phyloP scores from a whole-genome alignment of 1,284 basidiomycete genomes.

The Trichosporon ovoides region DNA sequence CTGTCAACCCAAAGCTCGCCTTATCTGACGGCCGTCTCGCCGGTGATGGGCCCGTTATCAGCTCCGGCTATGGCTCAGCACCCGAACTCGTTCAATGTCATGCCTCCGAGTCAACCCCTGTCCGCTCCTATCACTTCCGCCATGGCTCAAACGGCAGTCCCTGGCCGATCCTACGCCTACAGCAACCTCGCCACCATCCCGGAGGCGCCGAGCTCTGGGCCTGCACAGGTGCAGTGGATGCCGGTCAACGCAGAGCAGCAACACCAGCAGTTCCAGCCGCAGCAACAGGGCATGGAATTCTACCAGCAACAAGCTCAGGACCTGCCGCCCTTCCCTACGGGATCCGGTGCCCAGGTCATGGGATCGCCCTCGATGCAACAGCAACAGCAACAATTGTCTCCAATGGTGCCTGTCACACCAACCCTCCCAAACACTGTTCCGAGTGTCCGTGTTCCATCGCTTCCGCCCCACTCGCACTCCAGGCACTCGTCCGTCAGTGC shows the following conservation, averaged over 20 bases:
- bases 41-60: slow-evolving; percentile 11
- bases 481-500: slow-evolving; percentile 4
- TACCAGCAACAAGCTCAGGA: slow-evolving; percentile 7
- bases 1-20: slow-evolving; percentile 11
- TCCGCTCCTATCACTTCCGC: not conserved
- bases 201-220: slow-evolving; percentile 17
- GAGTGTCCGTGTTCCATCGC: not conserved
- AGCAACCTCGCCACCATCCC: slow-evolving; percentile 20
- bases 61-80: slow-evolving; percentile 14
- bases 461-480: not conserved
- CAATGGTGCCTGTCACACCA: not conserved
- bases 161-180: slow-evolving; percentile 11
- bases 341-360: not conserved
- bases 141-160: slow-evolving; percentile 1
- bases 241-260: not conserved
- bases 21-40: slow-evolving; percentile 10
- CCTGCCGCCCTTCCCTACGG: not conserved
- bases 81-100: slow-evolving; percentile 12
- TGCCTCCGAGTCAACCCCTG: slow-evolving; percentile 4
- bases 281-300: slow-evolving; percentile 1
- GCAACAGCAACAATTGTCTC: not conserved
- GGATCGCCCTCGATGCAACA: slow-evolving; percentile 1
- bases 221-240: slow-evolving; percentile 10
- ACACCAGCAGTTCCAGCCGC: slow-evolving; percentile 9
- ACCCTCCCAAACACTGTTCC: not conserved